Percentiles rank a stretch among this genome's conserved stretches.
Evolutionary conservation across 257 asterid species (phyloP).

Genomic region (Nicotiana tabacum): DNA sequence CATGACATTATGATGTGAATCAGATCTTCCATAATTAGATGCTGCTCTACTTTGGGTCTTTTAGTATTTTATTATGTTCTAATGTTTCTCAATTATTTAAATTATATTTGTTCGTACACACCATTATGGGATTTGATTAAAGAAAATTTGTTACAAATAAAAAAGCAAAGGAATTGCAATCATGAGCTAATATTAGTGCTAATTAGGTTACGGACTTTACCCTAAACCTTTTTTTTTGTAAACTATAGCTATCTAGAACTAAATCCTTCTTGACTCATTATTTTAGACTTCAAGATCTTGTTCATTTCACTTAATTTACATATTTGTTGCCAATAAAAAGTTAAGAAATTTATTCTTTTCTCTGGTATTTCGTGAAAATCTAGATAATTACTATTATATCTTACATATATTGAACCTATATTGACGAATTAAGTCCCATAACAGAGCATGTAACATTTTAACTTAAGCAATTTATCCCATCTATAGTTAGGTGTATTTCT

Average conservation of each 20-base stretch:
- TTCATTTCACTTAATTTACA: not conserved
- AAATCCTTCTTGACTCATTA: not conserved
- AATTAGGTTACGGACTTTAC: not conserved
- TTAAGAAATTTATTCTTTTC: no score
- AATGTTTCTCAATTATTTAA: not conserved
- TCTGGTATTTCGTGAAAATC: not conserved
- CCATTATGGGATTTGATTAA: not conserved
- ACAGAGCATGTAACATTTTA: no score
- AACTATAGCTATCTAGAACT: not conserved
- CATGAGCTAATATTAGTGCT: not conserved
- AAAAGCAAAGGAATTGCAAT: not conserved
- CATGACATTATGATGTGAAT: conserved; percentile 5
- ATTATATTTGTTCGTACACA: not conserved
- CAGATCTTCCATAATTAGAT: conserved; percentile 10
- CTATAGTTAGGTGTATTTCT: no score
- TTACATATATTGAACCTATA: no score
- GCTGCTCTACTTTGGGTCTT: not conserved
- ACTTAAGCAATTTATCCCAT: no score
- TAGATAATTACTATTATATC: not conserved
- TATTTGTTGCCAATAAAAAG: not conserved
- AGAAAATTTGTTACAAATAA: not conserved
- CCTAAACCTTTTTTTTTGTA: not conserved
- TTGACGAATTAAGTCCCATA: no score
- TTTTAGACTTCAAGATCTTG: not conserved
- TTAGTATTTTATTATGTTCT: not conserved